These are phyloP conservation scores for Blepharisma stoltei DNA, from an alignment of 73 alveolate species.

Conservation along the genomic window DNA sequence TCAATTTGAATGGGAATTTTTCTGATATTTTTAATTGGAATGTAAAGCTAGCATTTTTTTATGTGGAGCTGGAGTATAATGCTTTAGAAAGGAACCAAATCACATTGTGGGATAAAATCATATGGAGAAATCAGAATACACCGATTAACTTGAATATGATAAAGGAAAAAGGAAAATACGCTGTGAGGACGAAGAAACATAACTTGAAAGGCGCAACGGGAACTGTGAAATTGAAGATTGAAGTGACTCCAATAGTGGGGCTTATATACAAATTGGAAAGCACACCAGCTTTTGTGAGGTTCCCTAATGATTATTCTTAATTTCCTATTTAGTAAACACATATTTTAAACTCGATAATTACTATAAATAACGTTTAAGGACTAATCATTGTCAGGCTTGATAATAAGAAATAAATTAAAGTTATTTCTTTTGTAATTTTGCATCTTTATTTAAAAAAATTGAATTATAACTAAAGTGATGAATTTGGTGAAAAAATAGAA, in stretches of 20 bases:
- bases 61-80: constrained; percentile 1
- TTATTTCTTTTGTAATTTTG: too few species aligned
- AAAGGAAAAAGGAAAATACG: neutral
- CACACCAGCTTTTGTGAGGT: too few species aligned
- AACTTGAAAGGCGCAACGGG: neutral
- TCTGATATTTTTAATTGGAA: constrained; percentile 21
- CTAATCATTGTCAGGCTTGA: too few species aligned
- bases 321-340: too few species aligned
- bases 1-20: neutral
- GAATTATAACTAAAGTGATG: too few species aligned
- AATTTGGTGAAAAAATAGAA: too few species aligned
- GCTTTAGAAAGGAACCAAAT: neutral
- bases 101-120: constrained; percentile 12
- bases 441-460: too few species aligned
- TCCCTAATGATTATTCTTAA: too few species aligned
- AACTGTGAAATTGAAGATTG: constrained; percentile 18
- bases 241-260: constrained; percentile 15
- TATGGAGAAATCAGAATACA: neutral
- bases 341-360: too few species aligned
- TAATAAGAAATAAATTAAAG: too few species aligned
- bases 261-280: constrained; percentile 14
- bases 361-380: too few species aligned
- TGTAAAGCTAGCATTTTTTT: neutral
- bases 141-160: neutral
- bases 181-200: neutral